Percentiles rank a stretch among this genome's conserved stretches.
These are phyloP conservation scores for Yamadazyma sp. DNA, from an alignment of 805 yeast genomes.

Conservation along the genomic window DNA sequence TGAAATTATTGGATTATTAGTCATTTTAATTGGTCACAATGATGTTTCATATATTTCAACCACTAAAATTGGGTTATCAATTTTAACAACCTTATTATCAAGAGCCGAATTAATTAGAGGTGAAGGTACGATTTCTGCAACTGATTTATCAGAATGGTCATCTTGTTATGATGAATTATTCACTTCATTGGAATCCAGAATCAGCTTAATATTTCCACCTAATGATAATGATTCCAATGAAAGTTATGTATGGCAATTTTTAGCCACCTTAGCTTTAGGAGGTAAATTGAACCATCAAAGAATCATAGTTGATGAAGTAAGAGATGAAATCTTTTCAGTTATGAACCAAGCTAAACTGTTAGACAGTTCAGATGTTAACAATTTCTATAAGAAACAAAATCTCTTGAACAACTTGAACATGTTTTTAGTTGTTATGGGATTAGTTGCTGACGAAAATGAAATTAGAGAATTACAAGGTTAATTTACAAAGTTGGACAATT, in stretches of 20 bases:
- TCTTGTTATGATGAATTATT: conserved; percentile 79
- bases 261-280: conserved; percentile 89
- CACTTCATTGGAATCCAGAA: conserved; percentile 72
- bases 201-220: conserved; percentile 81
- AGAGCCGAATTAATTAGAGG: conserved; percentile 91
- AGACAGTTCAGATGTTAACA: conserved; percentile 45
- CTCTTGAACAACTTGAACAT: conserved; percentile 79
- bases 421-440: conserved; percentile 94
- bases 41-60: conserved; percentile 66
- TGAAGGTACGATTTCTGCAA: conserved; percentile 58
- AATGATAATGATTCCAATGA: conserved; percentile 40
- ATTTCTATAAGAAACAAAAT: conserved; percentile 48
- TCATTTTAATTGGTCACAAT: conserved; percentile 66
- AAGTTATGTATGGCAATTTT: conserved; percentile 89
- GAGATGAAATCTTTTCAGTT: conserved; percentile 89
- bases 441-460: conserved; percentile 86
- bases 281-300: conserved; percentile 90
- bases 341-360: conserved; percentile 72
- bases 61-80: conserved; percentile 77
- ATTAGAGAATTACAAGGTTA: conserved; percentile 60
- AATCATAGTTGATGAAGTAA: conserved; percentile 87
- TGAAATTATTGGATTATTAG: conserved; percentile 74
- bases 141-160: conserved; percentile 69
- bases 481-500: conserved; percentile 6
- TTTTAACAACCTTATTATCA: conserved; percentile 85